phyloP scores from a whole-genome alignment of 257 asterid genomes.

The Rubia yunnanensis region DNA sequence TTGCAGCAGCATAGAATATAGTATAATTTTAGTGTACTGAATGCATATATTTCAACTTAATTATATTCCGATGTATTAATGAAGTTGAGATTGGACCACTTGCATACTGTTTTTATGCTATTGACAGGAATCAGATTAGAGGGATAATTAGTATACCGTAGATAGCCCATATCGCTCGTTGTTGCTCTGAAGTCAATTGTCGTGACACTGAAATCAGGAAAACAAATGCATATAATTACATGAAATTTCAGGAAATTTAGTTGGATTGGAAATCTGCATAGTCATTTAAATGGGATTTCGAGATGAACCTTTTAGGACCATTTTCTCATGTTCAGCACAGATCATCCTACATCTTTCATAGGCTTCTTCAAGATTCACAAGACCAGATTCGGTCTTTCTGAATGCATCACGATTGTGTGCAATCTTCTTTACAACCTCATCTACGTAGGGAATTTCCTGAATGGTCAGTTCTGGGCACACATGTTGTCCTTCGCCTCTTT shows the following conservation, averaged over 20 bases:
- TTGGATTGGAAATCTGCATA: not conserved
- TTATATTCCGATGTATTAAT: not conserved
- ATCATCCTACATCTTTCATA: constrained; percentile 57
- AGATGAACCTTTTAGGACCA: constrained; percentile 51
- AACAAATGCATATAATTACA: not conserved
- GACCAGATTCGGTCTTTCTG: constrained; percentile 30
- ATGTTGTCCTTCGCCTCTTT: constrained; percentile 14
- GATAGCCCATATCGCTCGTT: constrained; percentile 79
- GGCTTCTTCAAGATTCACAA: constrained; percentile 56
- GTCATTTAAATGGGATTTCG: too few relatives aligned
- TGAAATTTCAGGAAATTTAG: not conserved
- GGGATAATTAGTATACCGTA: constrained; percentile 34
- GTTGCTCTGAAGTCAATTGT: constrained; percentile 62
- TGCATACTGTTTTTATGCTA: too few relatives aligned
- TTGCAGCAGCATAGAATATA: too few relatives aligned
- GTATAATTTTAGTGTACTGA: too few relatives aligned
- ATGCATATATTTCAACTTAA: not conserved
- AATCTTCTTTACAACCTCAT: constrained; percentile 47
- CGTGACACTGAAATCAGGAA: constrained; percentile 41
- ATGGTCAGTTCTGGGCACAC: constrained; percentile 27
- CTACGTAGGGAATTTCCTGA: constrained; percentile 30
- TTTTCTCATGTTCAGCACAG: constrained; percentile 73
- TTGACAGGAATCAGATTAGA: too few relatives aligned
- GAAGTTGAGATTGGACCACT: too few relatives aligned
- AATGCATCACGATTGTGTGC: constrained; percentile 15